Conservation (phyloP, 2,329 filamentous ascomycete genomes). For the Aspergillus caelatus region DNA sequence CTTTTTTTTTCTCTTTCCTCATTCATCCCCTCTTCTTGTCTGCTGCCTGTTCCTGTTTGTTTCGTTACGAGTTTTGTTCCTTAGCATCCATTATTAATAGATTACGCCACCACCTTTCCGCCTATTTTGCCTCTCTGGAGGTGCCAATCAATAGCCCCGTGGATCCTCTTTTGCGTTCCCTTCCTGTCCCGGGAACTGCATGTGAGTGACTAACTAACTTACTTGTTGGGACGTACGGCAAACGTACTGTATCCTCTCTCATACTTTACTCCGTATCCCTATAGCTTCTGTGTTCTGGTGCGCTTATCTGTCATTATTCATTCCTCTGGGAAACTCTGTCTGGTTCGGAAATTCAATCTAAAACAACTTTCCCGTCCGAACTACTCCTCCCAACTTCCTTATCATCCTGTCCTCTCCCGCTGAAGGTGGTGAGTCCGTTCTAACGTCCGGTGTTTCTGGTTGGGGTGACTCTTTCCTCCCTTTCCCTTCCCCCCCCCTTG, state of each 20-base stretch:
- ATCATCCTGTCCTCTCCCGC: background rate
- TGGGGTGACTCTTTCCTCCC: conserved; percentile 10
- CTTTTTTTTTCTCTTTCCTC: background rate
- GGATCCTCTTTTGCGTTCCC: conserved; percentile 12
- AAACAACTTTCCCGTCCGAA: background rate
- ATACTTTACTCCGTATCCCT: background rate
- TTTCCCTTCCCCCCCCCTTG: conserved; percentile 16
- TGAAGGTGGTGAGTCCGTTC: background rate
- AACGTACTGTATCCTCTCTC: conserved; percentile 6
- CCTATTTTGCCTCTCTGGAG: conserved; percentile 11
- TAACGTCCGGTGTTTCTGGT: conserved; percentile 9
- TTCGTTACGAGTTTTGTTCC: conserved; percentile 2
- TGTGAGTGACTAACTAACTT: background rate
- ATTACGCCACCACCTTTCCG: conserved; percentile 24
- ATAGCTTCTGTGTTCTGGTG: background rate
- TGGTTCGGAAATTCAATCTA: background rate
- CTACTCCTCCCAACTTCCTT: background rate
- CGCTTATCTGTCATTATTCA: background rate
- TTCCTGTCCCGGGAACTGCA: conserved; percentile 18
- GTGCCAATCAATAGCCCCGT: conserved; percentile 10
- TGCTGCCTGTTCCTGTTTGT: conserved; percentile 13
- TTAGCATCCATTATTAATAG: conserved; percentile 24
- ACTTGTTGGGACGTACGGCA: conserved; percentile 1
- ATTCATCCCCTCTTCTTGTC: background rate
- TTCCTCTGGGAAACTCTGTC: background rate